Evolutionary conservation across 2,329 filamentous ascomycete genomes (phyloP), one percentile per base, ranked within the genome.

Genomic region (Ophiobolus disseminans): DNA sequence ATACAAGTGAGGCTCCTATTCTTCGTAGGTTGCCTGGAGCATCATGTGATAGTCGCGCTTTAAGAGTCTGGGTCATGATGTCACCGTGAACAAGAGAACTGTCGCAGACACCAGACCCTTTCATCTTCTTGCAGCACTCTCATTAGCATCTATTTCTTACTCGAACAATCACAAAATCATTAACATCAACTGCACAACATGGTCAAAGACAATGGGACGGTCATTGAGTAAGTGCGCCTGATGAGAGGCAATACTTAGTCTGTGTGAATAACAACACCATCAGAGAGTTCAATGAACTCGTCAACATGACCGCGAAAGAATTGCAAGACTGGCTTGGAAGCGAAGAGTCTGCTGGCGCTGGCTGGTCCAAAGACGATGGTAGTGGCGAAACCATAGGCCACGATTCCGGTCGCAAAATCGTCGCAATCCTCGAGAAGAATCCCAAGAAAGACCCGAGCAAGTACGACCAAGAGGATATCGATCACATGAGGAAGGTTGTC

Each of bases 261-360:
- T n/a, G n/a, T n/a, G n/a, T n/a, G n/a, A n/a, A n/a, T 41, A 21
- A 42, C 17, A n/a, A 48, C 21, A 13, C 9, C 16, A 13, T n/a
- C 53, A 78, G 80, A 40, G 84, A 88, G 64, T 88, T 87, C 76
- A 86, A 87, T 53, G 77, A 82, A 30, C 70, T 86, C 37, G 83
- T 88, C 67, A 88, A 88, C 68, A 87, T 88, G 85, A 80, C 77
- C 9, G 75, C 83, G 1, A 68, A 76, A 1, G 84, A 87, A 54
- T 77, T 88, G 13, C 78, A 84, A 58, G 74, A 78, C 19, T 88
- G 85, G 86, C 78, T 88, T 19, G 77, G 82, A 53, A 76, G 78
- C 5, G 77, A 81, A n/a, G 78, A 83, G 23, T 87, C 83, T 8
- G 76, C 77, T 38, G 77, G 75, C 14, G 79, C 84, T 1, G 85